These are phyloP conservation scores for Phoenix roebelenii DNA, from an alignment of 176 grass and related monocot species.

Conservation along the genomic window DNA sequence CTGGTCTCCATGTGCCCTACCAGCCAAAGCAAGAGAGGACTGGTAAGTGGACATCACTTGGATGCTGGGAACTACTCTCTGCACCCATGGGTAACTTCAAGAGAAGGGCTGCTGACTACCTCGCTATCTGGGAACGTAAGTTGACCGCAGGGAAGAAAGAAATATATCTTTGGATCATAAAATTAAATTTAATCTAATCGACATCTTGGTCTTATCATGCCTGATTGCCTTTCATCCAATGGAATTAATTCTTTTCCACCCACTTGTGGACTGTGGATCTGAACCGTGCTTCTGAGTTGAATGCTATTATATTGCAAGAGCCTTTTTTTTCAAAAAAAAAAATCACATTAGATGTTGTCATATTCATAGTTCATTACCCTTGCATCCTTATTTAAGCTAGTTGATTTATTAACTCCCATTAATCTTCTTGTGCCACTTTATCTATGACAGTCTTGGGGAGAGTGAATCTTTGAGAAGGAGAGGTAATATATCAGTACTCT, in stretches of 20 bases:
- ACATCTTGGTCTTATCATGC: slow-evolving; percentile 13
- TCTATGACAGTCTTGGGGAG: slow-evolving; percentile 5
- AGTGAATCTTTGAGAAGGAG: slow-evolving; percentile 10
- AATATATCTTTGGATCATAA: not conserved
- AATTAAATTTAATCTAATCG: not conserved
- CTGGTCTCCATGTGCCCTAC: slow-evolving; percentile 29
- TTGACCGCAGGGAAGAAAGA: slow-evolving; percentile 6
- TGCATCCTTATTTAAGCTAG: slow-evolving; percentile 15
- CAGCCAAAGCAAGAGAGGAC: slow-evolving; percentile 9
- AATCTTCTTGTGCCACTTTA: slow-evolving; percentile 17
- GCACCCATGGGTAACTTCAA: not conserved
- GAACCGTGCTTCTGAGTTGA: slow-evolving; percentile 24
- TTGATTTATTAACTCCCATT: slow-evolving; percentile 5
- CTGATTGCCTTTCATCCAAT: slow-evolving; percentile 4
- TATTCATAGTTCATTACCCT: slow-evolving; percentile 11
- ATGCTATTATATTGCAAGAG: not conserved
- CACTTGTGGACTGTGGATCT: not conserved
- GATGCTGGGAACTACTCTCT: slow-evolving; percentile 17
- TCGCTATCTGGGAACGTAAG: not conserved
- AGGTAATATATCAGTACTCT: not conserved
- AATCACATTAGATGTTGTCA: not conserved
- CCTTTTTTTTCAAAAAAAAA: no score
- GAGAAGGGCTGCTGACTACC: slow-evolving; percentile 17
- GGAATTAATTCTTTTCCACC: slow-evolving; percentile 6
- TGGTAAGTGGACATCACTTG: slow-evolving; percentile 40